phyloP scores from a whole-genome alignment of 306 rosid genomes.

The Mimosa bimucronata region DNA sequence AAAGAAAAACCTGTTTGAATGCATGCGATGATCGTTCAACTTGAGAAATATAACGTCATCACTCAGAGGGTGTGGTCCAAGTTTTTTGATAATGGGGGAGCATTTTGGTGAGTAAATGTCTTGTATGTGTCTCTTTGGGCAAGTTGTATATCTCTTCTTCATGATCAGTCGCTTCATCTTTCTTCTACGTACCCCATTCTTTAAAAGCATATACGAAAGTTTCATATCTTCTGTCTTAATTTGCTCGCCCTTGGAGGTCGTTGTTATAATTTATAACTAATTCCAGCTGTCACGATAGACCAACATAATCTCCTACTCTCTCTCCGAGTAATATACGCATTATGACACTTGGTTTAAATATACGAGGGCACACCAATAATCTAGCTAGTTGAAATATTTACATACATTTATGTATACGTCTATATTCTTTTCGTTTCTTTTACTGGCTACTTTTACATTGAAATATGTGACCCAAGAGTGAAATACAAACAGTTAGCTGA shows the following conservation, averaged over 20 bases:
- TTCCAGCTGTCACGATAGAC: background rate
- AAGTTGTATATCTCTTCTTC: background rate
- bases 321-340: background rate
- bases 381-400: background rate
- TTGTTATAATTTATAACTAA: constrained; percentile 7
- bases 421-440: background rate
- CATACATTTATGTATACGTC: background rate
- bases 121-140: background rate
- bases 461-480: background rate
- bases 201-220: background rate
- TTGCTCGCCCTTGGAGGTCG: background rate
- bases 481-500: too few species aligned
- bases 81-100: constrained; percentile 27
- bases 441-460: background rate
- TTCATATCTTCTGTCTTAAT: background rate
- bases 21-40: background rate
- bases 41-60: background rate
- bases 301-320: background rate
- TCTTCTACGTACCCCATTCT: background rate
- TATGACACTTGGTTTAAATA: background rate
- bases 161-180: background rate
- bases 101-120: constrained; percentile 17
- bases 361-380: background rate
- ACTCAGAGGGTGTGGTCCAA: constrained; percentile 33
- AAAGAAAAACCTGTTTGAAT: background rate